phyloP scores from a whole-genome alignment of 768 basidiomycete genomes.

The Filobasidium wieringae region DNA sequence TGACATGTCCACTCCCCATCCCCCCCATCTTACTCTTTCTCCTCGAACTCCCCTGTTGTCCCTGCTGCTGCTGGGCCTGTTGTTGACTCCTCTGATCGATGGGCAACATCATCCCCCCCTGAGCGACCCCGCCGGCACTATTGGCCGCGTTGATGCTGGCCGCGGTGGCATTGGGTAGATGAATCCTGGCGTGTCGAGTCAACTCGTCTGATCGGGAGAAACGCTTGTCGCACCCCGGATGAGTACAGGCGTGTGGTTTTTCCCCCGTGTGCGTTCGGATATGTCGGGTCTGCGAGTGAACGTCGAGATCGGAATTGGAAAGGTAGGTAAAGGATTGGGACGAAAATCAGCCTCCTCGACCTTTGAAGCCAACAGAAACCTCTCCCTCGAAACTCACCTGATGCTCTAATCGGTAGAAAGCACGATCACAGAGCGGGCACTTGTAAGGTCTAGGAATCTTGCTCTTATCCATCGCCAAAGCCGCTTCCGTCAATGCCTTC shows the following conservation, averaged over 20 bases:
- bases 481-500: slow-evolving; percentile 38
- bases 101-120: neutral
- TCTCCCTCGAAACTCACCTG: slow-evolving; percentile 55
- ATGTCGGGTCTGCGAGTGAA: slow-evolving; percentile 65
- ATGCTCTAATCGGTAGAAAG: slow-evolving; percentile 92
- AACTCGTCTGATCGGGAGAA: slow-evolving; percentile 98
- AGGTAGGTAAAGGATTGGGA: neutral
- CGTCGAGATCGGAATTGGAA: neutral
- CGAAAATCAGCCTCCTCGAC: too few species aligned
- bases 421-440: slow-evolving; percentile 88
- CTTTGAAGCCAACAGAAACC: neutral
- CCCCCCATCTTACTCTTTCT: slow-evolving; percentile 31
- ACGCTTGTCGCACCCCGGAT: slow-evolving; percentile 90
- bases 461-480: slow-evolving; percentile 42
- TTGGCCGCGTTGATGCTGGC: slow-evolving; percentile 1
- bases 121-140: neutral
- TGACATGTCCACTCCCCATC: slow-evolving; percentile 5
- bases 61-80: neutral
- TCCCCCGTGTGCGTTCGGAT: slow-evolving; percentile 98
- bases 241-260: slow-evolving; percentile 87
- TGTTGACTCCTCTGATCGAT: neutral
- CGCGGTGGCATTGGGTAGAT: slow-evolving; percentile 38
- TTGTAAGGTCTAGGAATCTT: slow-evolving; percentile 75
- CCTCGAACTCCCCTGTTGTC: slow-evolving; percentile 15
- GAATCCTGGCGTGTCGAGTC: slow-evolving; percentile 88